A percentile compares a stretch with the other conserved stretches of the same genome.
Conservation (phyloP, 768 basidiomycete genomes). For the Auriscalpium vulgare region DNA sequence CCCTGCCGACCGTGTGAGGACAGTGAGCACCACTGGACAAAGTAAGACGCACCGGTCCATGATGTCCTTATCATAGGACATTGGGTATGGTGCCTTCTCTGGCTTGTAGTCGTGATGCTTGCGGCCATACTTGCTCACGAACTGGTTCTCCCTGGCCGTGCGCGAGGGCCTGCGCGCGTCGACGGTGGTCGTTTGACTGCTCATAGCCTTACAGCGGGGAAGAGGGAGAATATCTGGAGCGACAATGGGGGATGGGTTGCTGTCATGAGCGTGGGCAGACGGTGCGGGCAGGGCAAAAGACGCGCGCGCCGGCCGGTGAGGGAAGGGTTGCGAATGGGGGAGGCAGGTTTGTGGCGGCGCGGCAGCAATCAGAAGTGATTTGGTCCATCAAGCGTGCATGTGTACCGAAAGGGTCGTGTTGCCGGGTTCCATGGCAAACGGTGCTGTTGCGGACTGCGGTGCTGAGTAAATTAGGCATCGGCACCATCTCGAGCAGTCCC, state of each 20-base stretch:
- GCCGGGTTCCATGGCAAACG: too few species aligned
- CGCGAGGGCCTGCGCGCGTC: constrained; percentile 8
- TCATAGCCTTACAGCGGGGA: background rate
- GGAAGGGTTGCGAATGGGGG: background rate
- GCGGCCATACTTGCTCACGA: constrained; percentile 51
- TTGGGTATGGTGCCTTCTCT: constrained; percentile 75
- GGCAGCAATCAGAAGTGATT: too few species aligned
- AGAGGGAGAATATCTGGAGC: background rate
- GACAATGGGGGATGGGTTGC: constrained; percentile 2
- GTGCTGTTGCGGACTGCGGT: too few species aligned
- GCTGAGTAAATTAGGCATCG: too few species aligned
- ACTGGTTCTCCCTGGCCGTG: constrained; percentile 48
- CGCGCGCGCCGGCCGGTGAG: background rate
- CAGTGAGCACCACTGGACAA: background rate
- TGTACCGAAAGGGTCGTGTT: too few species aligned
- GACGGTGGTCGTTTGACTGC: background rate
- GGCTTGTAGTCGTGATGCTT: constrained; percentile 60
- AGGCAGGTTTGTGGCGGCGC: background rate
- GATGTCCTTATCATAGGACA: constrained; percentile 60
- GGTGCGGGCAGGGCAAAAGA: background rate
- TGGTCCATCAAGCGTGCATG: too few species aligned
- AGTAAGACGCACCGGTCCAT: constrained; percentile 53
- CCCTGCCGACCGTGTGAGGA: constrained; percentile 6
- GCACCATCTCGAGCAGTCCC: too few species aligned
- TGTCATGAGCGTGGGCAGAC: background rate